Evolutionary conservation across 306 rosid genomes (phyloP), one percentile per base, ranked within the genome.

Genomic region (Acacia melanoxylon): DNA sequence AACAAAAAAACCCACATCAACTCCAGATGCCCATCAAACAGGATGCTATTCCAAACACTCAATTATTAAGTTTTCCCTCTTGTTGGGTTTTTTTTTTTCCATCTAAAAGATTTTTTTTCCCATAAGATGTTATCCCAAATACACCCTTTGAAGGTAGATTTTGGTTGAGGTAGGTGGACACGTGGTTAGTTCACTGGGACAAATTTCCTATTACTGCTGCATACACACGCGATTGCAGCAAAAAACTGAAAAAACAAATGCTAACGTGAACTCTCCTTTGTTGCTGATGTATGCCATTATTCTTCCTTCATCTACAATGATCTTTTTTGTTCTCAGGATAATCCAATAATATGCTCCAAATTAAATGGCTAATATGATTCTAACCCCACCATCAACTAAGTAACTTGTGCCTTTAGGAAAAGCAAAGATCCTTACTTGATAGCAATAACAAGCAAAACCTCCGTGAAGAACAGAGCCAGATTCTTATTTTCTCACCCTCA

Each of bases 271-370:
- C 10, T 22, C 35, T 25, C 11, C 4, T 27, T 25, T 61, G 7
- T 24, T 22, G 67, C 35, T 61, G 35, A 61, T 61, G 11, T 10
- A 61, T 10, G 67, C 31, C 20, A 25, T 27, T 62, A 20, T 54
- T 20, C 25, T 54, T 14, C 52, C 33, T 59, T 12, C 66, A 7
- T 37, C 41, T 37, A 37, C 41, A 37, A 37, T 37, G 41, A 5
- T 6, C 8, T 6, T 37, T 37, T 9, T 62, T 66, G 70, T 29
- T 35, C 20, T 33, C 3, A 40, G 66, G n/a, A 76, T 78, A 59
- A 48, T 74, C 49, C 11, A 79, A 81, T 49, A 72, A 85, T 81
- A 81, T 83, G 86, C 82, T 17, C 54, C 62, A 81, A 81, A 61
- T 42, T 41, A 40, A 25, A 35, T 41, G 48, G 76, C 17, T 62